Evolutionary conservation across 106 monocot genomes (phyloP), one percentile per base, ranked within the genome.

Genomic region (Dendrobium officinale): DNA sequence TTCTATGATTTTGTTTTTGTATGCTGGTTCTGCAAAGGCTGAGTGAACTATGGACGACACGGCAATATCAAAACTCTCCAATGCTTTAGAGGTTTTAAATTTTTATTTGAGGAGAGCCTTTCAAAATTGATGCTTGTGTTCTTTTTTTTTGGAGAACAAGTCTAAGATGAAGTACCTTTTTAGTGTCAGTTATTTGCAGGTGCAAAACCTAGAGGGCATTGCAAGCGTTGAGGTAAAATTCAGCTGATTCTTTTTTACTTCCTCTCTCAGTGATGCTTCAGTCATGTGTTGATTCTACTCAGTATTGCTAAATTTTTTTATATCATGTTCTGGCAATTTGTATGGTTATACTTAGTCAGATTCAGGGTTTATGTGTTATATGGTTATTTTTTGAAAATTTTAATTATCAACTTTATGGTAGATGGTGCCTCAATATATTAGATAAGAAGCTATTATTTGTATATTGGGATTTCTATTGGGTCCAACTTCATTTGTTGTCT

Each of bases 11-110:
- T 77, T n/a, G 6, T 1, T 61, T 72, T 67, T 67, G 43, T 84
- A 42, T 83, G 27, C 80, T 64, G 37, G 42, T 37, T 41, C 20
- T 76, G 27, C 83, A 56, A 78, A 96, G 95, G 96, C 93, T 2
- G 93, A 96, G 80, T 93, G 96, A 51, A 85, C 85, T 10, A 89
- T 96, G 92, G 84, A 86, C 47, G 93, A 96, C 41, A 76, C 87
- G 10, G 76, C 84, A 47, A 47, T 90, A 26, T 16, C 88, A 13
- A 81, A 79, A 19, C 84, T 96, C 15, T 83, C 78, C 18, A 81
- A 86, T 59, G 82, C 85, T 73, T 73, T 96, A 16, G 83, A 93
- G 96, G 93, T 96, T 64, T 42, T 17, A 20, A 42, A 5, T 73
- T 42, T 72, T 75, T 49, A 13, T 49, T 22, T 7, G 48, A 76